Evolutionary conservation across 2,329 filamentous ascomycete species (phyloP).

Genomic region (Phyllosticta citrichinensis): DNA sequence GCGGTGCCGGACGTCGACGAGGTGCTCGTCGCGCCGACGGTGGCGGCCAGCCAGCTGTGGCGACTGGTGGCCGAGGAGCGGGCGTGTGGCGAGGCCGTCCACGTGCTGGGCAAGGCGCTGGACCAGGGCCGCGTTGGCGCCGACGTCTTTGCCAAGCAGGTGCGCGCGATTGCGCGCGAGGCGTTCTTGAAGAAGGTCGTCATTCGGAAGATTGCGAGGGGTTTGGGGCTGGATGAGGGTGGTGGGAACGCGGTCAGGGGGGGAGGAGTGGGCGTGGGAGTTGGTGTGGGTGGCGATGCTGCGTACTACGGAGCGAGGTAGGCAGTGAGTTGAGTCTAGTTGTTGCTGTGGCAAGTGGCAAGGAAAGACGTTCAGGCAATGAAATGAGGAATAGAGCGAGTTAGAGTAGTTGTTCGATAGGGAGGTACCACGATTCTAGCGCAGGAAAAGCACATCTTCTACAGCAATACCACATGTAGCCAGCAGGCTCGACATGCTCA

Average conservation of each 20-base stretch:
- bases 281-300: not conserved
- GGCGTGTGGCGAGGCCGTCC: slow-evolving; percentile 77
- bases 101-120: slow-evolving; percentile 65
- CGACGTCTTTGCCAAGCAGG: slow-evolving; percentile 66
- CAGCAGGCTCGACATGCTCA: too few relatives aligned
- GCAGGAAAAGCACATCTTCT: too few relatives aligned
- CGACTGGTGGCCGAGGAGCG: slow-evolving; percentile 79
- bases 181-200: slow-evolving; percentile 78
- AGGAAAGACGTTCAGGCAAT: too few relatives aligned
- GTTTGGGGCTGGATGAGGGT: slow-evolving; percentile 55
- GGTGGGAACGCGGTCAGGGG: not conserved
- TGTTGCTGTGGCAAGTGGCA: too few relatives aligned
- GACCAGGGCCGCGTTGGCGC: slow-evolving; percentile 62
- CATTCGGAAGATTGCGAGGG: slow-evolving; percentile 63
- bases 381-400: too few relatives aligned
- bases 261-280: not conserved
- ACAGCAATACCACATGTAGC: too few relatives aligned
- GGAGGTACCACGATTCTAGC: too few relatives aligned
- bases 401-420: too few relatives aligned
- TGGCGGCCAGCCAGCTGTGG: slow-evolving; percentile 89
- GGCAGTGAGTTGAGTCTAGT: too few relatives aligned
- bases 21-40: slow-evolving; percentile 82
- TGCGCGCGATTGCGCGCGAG: slow-evolving; percentile 62
- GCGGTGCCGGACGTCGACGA: slow-evolving; percentile 71
- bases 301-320: not conserved